These are phyloP conservation scores for Aristolochia californica DNA, from an alignment of 164 flowering plant species.

Conservation along the genomic window DNA sequence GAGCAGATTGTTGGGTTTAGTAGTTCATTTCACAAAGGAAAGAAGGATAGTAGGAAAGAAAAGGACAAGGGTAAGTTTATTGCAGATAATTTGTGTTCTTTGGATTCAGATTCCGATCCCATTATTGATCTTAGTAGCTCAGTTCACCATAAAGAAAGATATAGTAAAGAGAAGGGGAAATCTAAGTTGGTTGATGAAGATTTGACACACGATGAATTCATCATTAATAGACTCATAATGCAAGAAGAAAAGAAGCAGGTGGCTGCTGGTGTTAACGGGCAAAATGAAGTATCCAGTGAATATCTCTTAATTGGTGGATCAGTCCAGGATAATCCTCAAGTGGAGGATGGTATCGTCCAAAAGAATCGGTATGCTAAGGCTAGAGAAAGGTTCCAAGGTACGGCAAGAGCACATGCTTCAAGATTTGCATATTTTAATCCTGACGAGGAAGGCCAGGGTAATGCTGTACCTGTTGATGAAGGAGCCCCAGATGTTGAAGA, in stretches of 20 bases:
- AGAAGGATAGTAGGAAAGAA: neutral
- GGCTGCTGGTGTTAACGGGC: neutral
- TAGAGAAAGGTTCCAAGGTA: slow-evolving; percentile 21
- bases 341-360: neutral
- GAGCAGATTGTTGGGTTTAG: neutral
- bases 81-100: neutral
- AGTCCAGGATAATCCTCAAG: too few species aligned
- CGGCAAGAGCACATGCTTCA: slow-evolving; percentile 38
- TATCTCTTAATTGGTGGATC: neutral
- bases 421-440: slow-evolving; percentile 40
- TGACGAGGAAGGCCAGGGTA: slow-evolving; percentile 19
- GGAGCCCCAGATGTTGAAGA: slow-evolving; percentile 35
- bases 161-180: slow-evolving; percentile 25
- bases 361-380: neutral
- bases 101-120: neutral
- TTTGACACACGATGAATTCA: neutral
- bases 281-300: neutral
- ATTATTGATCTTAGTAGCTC: neutral
- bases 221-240: neutral
- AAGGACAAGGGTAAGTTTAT: neutral
- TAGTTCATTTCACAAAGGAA: neutral
- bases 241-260: neutral
- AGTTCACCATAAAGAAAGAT: slow-evolving; percentile 6
- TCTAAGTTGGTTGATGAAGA: slow-evolving; percentile 12
- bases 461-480: slow-evolving; percentile 7